These are phyloP conservation scores for Hura crepitans DNA, from an alignment of 441 rosid species.

Conservation along the genomic window DNA sequence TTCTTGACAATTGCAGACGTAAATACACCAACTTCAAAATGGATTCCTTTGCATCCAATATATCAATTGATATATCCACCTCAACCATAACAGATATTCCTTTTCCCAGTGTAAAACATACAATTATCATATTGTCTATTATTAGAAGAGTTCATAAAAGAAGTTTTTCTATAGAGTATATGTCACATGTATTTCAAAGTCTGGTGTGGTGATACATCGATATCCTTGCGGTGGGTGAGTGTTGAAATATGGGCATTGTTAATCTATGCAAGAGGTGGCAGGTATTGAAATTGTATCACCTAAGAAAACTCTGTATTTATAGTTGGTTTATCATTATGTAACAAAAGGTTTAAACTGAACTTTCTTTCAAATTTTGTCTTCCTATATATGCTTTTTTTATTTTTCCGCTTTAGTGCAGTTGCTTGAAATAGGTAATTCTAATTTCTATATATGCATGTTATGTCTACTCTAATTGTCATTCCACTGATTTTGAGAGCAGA, in stretches of 20 bases:
- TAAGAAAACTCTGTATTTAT: background rate
- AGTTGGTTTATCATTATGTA: background rate
- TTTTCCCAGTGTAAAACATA: slow-evolving; percentile 3
- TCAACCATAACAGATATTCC: background rate
- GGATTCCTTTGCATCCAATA: slow-evolving; percentile 3
- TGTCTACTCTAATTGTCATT: slow-evolving; percentile 18
- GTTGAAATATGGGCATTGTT: slow-evolving; percentile 21
- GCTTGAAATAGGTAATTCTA: slow-evolving; percentile 3
- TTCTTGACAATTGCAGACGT: background rate
- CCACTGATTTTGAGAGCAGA: slow-evolving; percentile 38
- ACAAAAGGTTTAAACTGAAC: background rate
- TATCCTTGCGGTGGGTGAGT: slow-evolving; percentile 22
- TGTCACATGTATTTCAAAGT: slow-evolving; percentile 12
- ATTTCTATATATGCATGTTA: background rate
- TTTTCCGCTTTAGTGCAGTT: slow-evolving; percentile 13
- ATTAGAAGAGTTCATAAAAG: background rate
- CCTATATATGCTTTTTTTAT: background rate
- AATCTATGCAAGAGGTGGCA: slow-evolving; percentile 17
- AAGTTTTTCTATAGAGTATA: slow-evolving; percentile 6
- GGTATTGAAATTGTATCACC: slow-evolving; percentile 19
- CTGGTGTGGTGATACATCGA: slow-evolving; percentile 21
- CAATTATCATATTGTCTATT: slow-evolving; percentile 2
- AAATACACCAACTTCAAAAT: background rate
- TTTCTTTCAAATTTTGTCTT: slow-evolving; percentile 1
- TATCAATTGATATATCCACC: slow-evolving; percentile 5